Evolutionary conservation across 768 basidiomycete species (phyloP).

Genomic region (Macrocybe gigantea): DNA sequence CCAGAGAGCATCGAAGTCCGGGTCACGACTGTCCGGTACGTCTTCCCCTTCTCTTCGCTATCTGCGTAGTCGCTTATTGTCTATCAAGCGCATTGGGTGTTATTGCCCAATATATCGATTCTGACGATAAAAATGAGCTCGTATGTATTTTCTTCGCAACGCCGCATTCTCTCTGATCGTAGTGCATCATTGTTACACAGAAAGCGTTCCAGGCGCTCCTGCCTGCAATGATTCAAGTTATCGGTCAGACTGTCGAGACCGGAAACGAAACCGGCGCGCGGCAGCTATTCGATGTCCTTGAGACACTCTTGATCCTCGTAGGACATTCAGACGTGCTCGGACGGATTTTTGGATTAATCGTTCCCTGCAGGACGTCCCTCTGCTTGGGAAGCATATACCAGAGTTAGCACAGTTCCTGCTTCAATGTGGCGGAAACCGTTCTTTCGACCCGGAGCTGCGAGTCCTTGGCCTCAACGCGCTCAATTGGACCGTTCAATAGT

Average conservation of each 20-base stretch:
- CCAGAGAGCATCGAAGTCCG: conserved; percentile 86
- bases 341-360: conserved; percentile 5
- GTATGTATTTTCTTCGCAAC: conserved; percentile 34
- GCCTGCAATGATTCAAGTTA: conserved; percentile 83
- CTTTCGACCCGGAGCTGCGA: conserved; percentile 73
- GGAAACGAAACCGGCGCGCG: conserved; percentile 79
- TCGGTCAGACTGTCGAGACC: conserved; percentile 75
- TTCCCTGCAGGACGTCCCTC: conserved; percentile 74
- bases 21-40: conserved; percentile 80
- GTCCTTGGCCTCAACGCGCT: conserved; percentile 89
- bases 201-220: conserved; percentile 84
- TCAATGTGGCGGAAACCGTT: conserved; percentile 71
- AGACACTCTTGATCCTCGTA: conserved; percentile 90
- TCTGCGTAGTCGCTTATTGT: conserved; percentile 5
- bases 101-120: conserved; percentile 88
- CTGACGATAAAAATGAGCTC: conserved; percentile 81
- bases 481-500: conserved; percentile 97
- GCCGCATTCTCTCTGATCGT: not conserved
- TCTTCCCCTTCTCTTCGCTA: not conserved
- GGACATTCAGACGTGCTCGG: conserved; percentile 16
- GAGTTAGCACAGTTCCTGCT: conserved; percentile 88
- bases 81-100: conserved; percentile 72
- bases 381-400: conserved; percentile 83
- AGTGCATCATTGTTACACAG: conserved; percentile 28
- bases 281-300: conserved; percentile 91